Conservation (phyloP, 116 monocot species). For the Iris pallida region DNA sequence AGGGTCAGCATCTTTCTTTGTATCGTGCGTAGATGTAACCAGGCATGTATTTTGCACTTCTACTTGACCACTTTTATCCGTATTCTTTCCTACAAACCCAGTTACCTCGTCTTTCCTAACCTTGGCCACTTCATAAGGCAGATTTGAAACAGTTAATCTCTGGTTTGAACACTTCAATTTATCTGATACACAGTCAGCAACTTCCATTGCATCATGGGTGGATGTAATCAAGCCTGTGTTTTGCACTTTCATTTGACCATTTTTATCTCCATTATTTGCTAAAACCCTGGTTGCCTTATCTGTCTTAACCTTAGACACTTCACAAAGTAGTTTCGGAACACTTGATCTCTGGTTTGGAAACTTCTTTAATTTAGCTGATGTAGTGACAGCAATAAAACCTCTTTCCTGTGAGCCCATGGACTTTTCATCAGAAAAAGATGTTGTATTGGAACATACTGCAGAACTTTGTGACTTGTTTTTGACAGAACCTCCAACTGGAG, state of each 20-base stretch:
- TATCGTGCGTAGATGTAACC: slow-evolving; percentile 3
- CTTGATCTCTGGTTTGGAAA: slow-evolving; percentile 15
- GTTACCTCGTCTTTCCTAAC: neutral
- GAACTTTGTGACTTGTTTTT: slow-evolving; percentile 73
- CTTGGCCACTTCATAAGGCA: slow-evolving; percentile 16
- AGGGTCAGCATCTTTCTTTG: slow-evolving; percentile 7
- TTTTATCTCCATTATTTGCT: slow-evolving; percentile 15
- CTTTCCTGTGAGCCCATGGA: slow-evolving; percentile 91
- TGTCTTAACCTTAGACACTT: slow-evolving; percentile 8
- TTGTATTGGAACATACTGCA: slow-evolving; percentile 65
- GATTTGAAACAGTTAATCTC: slow-evolving; percentile 6
- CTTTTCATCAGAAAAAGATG: slow-evolving; percentile 79
- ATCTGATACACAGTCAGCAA: slow-evolving; percentile 14
- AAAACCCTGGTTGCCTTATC: neutral
- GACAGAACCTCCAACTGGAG: slow-evolving; percentile 55
- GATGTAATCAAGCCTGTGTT: slow-evolving; percentile 4
- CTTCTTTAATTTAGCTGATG: slow-evolving; percentile 28
- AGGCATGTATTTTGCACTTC: slow-evolving; percentile 3
- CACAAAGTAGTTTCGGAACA: slow-evolving; percentile 11
- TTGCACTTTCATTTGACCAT: slow-evolving; percentile 4
- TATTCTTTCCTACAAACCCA: slow-evolving; percentile 9
- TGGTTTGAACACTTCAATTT: slow-evolving; percentile 23
- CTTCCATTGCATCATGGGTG: slow-evolving; percentile 7
- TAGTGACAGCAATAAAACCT: slow-evolving; percentile 28
- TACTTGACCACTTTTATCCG: slow-evolving; percentile 12